Evolutionary conservation across 2,329 filamentous ascomycete species (phyloP).

Genomic region (Hypoxylon sp.): DNA sequence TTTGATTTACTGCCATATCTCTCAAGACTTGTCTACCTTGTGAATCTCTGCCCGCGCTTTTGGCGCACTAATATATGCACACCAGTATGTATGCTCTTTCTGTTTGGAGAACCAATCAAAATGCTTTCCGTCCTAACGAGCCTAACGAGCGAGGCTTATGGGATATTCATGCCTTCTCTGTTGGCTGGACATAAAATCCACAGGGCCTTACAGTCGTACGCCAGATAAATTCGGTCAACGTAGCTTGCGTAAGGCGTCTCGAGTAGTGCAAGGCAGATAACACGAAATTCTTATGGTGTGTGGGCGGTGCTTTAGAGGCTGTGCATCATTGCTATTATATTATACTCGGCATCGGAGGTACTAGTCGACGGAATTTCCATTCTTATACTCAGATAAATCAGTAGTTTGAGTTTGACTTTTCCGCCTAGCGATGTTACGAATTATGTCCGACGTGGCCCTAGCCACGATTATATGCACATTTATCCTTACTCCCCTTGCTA

Average conservation of each 20-base stretch:
- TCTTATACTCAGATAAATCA: background rate
- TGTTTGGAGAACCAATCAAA: slow-evolving; percentile 43
- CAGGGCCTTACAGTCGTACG: too few relatives aligned
- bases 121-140: slow-evolving; percentile 44
- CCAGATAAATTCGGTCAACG: too few relatives aligned
- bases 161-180: too few relatives aligned
- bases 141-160: too few relatives aligned
- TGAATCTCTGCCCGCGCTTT: slow-evolving; percentile 21
- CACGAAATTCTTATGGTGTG: background rate
- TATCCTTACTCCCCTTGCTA: slow-evolving; percentile 17
- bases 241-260: background rate
- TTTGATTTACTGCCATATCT: slow-evolving; percentile 43
- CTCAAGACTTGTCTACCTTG: slow-evolving; percentile 40
- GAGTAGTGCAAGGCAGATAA: background rate
- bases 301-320: background rate
- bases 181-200: too few relatives aligned
- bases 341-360: background rate
- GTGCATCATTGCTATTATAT: background rate
- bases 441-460: slow-evolving; percentile 49
- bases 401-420: background rate
- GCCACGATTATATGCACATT: slow-evolving; percentile 41
- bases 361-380: background rate
- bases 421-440: slow-evolving; percentile 6
- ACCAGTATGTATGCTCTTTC: slow-evolving; percentile 43
- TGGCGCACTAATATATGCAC: slow-evolving; percentile 38